Conservation (phyloP, 331 rosid genomes). For the Arachis monticola region DNA sequence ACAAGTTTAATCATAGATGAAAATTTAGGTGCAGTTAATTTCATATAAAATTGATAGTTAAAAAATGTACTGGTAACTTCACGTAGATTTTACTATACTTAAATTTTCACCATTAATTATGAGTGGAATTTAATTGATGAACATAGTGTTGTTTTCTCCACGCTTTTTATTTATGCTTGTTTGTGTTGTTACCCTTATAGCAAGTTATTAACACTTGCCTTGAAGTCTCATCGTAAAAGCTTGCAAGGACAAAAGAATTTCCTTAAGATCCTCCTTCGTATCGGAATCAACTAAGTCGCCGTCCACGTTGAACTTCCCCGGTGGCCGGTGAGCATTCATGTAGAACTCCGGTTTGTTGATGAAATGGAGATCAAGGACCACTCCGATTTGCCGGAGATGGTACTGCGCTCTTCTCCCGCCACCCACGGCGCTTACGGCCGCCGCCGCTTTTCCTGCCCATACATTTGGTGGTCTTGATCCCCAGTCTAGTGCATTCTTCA, state of each 20-base stretch:
- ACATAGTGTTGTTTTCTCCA: too few relatives aligned
- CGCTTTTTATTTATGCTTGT: too few relatives aligned
- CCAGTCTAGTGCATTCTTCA: constrained; percentile 86
- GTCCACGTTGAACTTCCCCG: constrained; percentile 52
- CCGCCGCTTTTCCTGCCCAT: constrained; percentile 73
- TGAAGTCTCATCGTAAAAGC: constrained; percentile 48
- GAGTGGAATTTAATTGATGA: too few relatives aligned
- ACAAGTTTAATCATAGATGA: too few relatives aligned
- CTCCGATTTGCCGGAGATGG: constrained; percentile 83
- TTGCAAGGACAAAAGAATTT: constrained; percentile 53
- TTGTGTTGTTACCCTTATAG: too few relatives aligned
- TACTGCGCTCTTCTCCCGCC: constrained; percentile 70
- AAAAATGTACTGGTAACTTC: too few relatives aligned
- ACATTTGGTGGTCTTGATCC: constrained; percentile 77
- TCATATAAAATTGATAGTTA: too few relatives aligned
- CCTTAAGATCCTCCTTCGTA: constrained; percentile 44
- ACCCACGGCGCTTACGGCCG: constrained; percentile 71
- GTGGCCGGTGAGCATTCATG: constrained; percentile 60
- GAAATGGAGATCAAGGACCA: constrained; percentile 71
- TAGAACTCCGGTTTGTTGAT: constrained; percentile 73
- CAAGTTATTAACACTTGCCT: constrained; percentile 27
- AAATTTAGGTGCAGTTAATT: too few relatives aligned
- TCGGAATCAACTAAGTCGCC: constrained; percentile 62
- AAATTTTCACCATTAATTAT: too few relatives aligned
- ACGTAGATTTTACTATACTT: too few relatives aligned